Evolutionary conservation across 2,329 filamentous ascomycete species (phyloP), one percentile per base, ranked within the genome.

Genomic region (Cadophora gregata): DNA sequence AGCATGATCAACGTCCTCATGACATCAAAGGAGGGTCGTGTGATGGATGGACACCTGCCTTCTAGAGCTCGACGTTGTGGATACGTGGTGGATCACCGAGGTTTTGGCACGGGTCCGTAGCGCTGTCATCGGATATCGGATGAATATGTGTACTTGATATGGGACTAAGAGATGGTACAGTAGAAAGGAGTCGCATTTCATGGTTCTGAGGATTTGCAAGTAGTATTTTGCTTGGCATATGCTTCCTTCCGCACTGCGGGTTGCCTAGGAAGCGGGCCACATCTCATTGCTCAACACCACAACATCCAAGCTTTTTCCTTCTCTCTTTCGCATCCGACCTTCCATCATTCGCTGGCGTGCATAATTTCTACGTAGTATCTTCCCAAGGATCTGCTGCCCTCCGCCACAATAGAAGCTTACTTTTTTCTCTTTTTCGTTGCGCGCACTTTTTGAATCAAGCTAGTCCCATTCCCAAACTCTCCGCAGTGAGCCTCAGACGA

Each of bases 361-460:
- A 58, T 36, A 25, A 21, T 27, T 38, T 58, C 21, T 14, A 21
- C 21, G 36, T 33, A n/a, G n/a, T n/a, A n/a, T n/a, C n/a, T n/a
- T 58, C 27, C 21, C 55, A 58, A 42, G 55, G 55, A 36, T 38
- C 55, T 25, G 21, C 55, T 16, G 31, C 3, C n/a, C n/a, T n/a
- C 55, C 55, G 55, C 55, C 55, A 42, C 31, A 58, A 38, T 38
- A 58, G 38, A 47, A 60, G 38, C 58, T 60, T 60, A 60, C 36
- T 47, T 60, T 29, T n/a, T n/a, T n/a, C n/a, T n/a, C n/a, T n/a
- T n/a, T n/a, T n/a, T n/a, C n/a, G n/a, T n/a, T n/a, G n/a, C n/a
- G n/a, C n/a, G n/a, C n/a, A n/a, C 21, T 24, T 31, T 38, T 27
- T 60, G 58, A 60, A 60, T 60, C 38, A 45, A n/a, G 58, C 38